A percentile compares a stretch with the other conserved stretches of the same genome.
Conservation (phyloP, 2,329 filamentous ascomycete genomes). For the Aspergillus proliferans region DNA sequence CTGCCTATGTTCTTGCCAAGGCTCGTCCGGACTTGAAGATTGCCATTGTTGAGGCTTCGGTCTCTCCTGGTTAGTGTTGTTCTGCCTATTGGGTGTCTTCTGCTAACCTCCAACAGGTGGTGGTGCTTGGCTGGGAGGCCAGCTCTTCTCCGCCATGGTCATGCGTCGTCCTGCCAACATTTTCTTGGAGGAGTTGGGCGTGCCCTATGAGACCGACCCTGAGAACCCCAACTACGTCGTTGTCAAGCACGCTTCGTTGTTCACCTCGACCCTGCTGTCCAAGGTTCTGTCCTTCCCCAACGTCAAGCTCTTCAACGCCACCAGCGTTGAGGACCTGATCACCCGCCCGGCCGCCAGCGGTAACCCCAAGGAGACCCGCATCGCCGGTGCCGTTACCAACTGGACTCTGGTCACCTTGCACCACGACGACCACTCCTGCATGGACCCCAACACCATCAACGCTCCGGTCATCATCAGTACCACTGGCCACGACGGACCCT, state of each 20-base stretch:
- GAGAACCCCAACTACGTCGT: slow-evolving; percentile 83
- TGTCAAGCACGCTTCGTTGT: slow-evolving; percentile 88
- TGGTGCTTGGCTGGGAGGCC: slow-evolving; percentile 86
- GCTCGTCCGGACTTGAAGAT: slow-evolving; percentile 85
- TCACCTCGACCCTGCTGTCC: slow-evolving; percentile 80
- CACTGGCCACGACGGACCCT: slow-evolving; percentile 84
- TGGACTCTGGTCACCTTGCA: slow-evolving; percentile 88
- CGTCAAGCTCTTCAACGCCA: slow-evolving; percentile 95
- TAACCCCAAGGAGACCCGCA: slow-evolving; percentile 52
- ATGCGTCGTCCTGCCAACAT: slow-evolving; percentile 87
- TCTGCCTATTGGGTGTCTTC: neutral
- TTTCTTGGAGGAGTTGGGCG: slow-evolving; percentile 73
- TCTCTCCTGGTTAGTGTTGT: slow-evolving; percentile 56
- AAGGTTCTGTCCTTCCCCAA: slow-evolving; percentile 81
- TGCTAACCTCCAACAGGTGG: slow-evolving; percentile 49
- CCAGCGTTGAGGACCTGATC: slow-evolving; percentile 85
- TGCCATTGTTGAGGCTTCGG: slow-evolving; percentile 80
- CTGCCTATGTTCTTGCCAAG: slow-evolving; percentile 77
- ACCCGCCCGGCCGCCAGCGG: slow-evolving; percentile 58
- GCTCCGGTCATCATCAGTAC: slow-evolving; percentile 82
- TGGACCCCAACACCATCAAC: slow-evolving; percentile 97
- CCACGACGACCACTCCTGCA: slow-evolving; percentile 85
- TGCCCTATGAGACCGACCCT: slow-evolving; percentile 82
- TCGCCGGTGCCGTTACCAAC: slow-evolving; percentile 89
- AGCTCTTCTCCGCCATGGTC: slow-evolving; percentile 92